Conservation (phyloP, 306 rosid genomes). For the Dalbergia oliveri region DNA sequence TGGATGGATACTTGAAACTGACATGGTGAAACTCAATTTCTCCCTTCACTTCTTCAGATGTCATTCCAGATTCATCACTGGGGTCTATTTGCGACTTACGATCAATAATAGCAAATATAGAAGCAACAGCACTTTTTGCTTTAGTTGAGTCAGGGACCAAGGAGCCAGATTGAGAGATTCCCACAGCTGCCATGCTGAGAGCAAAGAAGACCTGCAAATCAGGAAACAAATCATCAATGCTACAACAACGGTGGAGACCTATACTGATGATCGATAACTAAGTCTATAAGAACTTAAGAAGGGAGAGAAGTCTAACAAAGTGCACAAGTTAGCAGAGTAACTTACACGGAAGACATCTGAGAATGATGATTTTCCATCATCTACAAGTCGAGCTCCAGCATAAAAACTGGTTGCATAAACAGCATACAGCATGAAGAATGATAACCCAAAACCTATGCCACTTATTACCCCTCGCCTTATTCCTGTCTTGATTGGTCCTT, state of each 20-base stretch:
- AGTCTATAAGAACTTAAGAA: background rate
- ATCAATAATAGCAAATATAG: slow-evolving; percentile 76
- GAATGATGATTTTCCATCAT: slow-evolving; percentile 64
- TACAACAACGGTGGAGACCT: background rate
- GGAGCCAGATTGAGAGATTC: slow-evolving; percentile 66
- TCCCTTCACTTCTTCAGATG: slow-evolving; percentile 63
- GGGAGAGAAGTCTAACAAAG: background rate
- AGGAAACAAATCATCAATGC: slow-evolving; percentile 19
- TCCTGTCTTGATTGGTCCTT: slow-evolving; percentile 72
- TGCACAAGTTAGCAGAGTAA: slow-evolving; percentile 13
- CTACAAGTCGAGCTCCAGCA: slow-evolving; percentile 73
- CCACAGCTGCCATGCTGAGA: slow-evolving; percentile 65
- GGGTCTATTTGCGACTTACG: slow-evolving; percentile 68
- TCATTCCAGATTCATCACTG: slow-evolving; percentile 60
- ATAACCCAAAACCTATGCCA: slow-evolving; percentile 65
- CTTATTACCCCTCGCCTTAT: slow-evolving; percentile 67
- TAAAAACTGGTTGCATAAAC: slow-evolving; percentile 60
- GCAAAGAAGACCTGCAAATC: slow-evolving; percentile 73
- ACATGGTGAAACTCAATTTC: slow-evolving; percentile 68
- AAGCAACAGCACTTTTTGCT: slow-evolving; percentile 66
- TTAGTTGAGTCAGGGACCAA: slow-evolving; percentile 64
- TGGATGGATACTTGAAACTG: slow-evolving; percentile 75
- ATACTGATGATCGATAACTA: background rate
- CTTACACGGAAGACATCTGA: slow-evolving; percentile 66
- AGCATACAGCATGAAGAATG: slow-evolving; percentile 57